Evolutionary conservation across 2,329 filamentous ascomycete genomes (phyloP).

Genomic region (Pseudocercospora macadamiae): DNA sequence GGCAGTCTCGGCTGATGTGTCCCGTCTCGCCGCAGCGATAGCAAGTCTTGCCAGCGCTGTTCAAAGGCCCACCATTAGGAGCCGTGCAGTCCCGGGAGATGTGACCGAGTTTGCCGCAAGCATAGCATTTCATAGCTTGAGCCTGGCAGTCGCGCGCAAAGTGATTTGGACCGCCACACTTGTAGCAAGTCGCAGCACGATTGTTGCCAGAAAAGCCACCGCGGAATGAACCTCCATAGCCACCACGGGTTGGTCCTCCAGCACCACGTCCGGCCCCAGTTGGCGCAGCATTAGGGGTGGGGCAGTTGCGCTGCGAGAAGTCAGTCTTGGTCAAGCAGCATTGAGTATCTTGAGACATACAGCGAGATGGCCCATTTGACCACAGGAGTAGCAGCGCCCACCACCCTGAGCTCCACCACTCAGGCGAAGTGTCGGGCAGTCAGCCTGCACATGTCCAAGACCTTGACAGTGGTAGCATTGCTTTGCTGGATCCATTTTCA

Average conservation of each 20-base stretch:
- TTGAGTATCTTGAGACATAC: slow-evolving; percentile 54
- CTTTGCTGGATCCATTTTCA: slow-evolving; percentile 66
- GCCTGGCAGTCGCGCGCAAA: slow-evolving; percentile 98
- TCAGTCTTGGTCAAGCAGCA: slow-evolving; percentile 17
- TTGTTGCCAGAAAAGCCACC: slow-evolving; percentile 74
- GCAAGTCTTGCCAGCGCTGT: slow-evolving; percentile 92
- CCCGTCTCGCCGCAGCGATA: slow-evolving; percentile 96
- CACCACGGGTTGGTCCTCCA: slow-evolving; percentile 68
- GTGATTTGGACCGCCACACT: slow-evolving; percentile 86
- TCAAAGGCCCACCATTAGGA: slow-evolving; percentile 92
- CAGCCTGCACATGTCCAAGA: slow-evolving; percentile 95
- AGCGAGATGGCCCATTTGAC: slow-evolving; percentile 88
- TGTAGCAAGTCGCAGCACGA: slow-evolving; percentile 68
- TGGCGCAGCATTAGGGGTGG: slow-evolving; percentile 70
- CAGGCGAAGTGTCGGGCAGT: slow-evolving; percentile 94
- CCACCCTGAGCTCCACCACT: slow-evolving; percentile 73
- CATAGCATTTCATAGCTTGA: slow-evolving; percentile 98
- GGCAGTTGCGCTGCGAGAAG: slow-evolving; percentile 71
- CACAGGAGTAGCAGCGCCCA: slow-evolving; percentile 96
- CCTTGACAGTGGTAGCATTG: slow-evolving; percentile 99
- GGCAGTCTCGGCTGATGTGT: slow-evolving; percentile 95
- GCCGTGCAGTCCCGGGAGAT: slow-evolving; percentile 95
- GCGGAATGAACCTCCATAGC: slow-evolving; percentile 65
- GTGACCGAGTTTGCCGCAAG: slow-evolving; percentile 92
- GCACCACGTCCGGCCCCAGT: slow-evolving; percentile 54